phyloP scores from a whole-genome alignment of 2,329 filamentous ascomycete species.

The Pseudogymnoascus sp. region DNA sequence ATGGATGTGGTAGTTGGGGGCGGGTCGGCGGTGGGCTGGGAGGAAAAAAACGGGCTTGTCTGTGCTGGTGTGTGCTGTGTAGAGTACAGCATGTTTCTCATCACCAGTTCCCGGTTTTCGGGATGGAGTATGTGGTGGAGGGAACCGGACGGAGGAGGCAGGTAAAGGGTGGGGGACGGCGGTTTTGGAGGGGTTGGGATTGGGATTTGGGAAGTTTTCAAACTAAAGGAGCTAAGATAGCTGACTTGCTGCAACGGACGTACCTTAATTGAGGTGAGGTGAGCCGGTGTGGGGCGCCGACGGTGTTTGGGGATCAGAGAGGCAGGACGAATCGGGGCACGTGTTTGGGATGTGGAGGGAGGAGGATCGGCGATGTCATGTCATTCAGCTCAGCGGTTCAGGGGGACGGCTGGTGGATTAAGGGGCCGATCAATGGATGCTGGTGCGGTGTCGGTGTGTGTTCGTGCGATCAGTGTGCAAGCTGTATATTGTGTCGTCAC shows the following conservation, averaged over 20 bases:
- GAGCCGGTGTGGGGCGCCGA: neutral
- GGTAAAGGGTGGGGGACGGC: neutral
- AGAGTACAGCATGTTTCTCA: neutral
- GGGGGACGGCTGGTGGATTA: neutral
- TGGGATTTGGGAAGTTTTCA: neutral
- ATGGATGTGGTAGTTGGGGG: neutral
- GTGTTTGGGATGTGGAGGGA: neutral
- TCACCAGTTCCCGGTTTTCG: neutral
- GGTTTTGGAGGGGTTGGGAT: neutral
- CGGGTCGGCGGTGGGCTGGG: neutral
- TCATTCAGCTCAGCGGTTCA: neutral
- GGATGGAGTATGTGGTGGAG: neutral
- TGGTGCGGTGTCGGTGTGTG: neutral
- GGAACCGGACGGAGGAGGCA: neutral
- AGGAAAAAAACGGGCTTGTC: neutral
- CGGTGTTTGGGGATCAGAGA: neutral
- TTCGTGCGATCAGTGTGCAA: neutral
- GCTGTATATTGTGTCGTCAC: neutral
- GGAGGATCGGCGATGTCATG: neutral
- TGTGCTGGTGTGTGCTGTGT: neutral
- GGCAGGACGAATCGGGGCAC: neutral
- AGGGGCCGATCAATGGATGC: neutral
- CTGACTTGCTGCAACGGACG: neutral
- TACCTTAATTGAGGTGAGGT: constrained; percentile 1
- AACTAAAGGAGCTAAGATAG: constrained; percentile 2